Evolutionary conservation across 768 basidiomycete genomes (phyloP), one percentile per base, ranked within the genome.

Genomic region (Chalciporus piperatus): DNA sequence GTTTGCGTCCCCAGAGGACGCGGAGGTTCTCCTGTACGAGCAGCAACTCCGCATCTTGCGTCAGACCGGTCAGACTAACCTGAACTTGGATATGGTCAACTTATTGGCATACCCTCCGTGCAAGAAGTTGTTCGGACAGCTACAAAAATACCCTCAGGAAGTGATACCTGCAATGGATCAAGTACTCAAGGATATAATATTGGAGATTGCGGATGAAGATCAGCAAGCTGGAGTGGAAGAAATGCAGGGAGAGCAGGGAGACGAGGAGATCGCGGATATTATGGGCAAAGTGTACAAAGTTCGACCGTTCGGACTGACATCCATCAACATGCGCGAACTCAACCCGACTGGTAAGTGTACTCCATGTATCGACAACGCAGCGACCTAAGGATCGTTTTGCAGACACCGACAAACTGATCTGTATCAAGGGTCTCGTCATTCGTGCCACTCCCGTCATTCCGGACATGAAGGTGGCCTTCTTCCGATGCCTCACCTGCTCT

Each of bases 391-490:
- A 38, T 40, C 37, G 23, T 12, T 49, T 41, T 50, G 30, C 55
- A 98, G 97, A 99, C 64, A 99, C 97, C 60, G 97, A 99, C 78
- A 97, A 98, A 70, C 84, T 99, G 17, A 89, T 97, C 17, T 87
- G 83, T 50, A 88, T 99, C 74, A 97, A 96, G 68, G 97, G 97
- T 51, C 83, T 99, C 7, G 93, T 98, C 61, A 98, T 99, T 54
- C 89, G 97, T 20, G 91, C 95, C 0, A 98, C 97, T 0, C 92
- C 96, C 11, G 89, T 99, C 62, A 98, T 98, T 52, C 97, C 97
- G 4, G 97, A 99, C 71, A 98, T 99, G 97, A 95, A 96, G 72
- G 84, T 84, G 58, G 97, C 96, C 19, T 98, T 99, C 76, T 99
- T 99, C 82, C 89, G 95, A 48, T 99, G 97, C 72, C 76, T 92